Evolutionary conservation across 768 basidiomycete genomes (phyloP), one percentile per base, ranked within the genome.

Genomic region (Dictyophora rubrovolvata): DNA sequence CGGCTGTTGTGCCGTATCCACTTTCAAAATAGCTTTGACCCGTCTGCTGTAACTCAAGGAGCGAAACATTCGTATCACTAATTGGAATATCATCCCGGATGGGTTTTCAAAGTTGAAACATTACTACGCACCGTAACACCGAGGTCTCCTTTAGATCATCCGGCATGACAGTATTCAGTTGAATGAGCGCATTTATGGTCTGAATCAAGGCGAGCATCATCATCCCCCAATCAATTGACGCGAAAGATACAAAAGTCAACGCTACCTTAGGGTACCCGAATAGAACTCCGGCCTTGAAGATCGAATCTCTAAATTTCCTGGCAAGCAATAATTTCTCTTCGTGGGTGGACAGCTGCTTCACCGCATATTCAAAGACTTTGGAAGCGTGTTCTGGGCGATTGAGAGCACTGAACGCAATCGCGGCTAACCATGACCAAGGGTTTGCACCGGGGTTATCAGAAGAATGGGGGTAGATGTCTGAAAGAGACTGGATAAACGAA

Each of bases 211-310:
- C 23, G 17, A 57, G 33, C 14, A 48, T 48, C 23, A 48, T n/a
- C 23, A 34, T 54, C 7, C n/a, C n/a, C 36, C 35, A 23, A 59
- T 23, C 47, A 36, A n/a, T 20, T 16, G 18, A 4, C 60, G 18
- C 14, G 18, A 36, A 12, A 22, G 20, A 12, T 20, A 4, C 16
- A 48, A 22, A n/a, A 23, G 16, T 18, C 20, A n/a, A 14, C 48
- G 68, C 61, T 63, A 84, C 85, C 71, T 77, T 80, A 2, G 83
- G 76, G 64, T 79, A 81, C 8, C 85, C 85, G 55, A 73, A 72
- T 18, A 78, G 73, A 62, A 83, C 64, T 3, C 82, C 85, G 4
- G 79, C 75, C 65, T 85, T 84, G 70, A 87, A 79, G 5, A 86
- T 61, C 0, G 78, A 79, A 61, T 87, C 85, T 33, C 82, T 72